phyloP scores from a whole-genome alignment of 129 eudicot genomes.

The Flaveria bidentis region DNA sequence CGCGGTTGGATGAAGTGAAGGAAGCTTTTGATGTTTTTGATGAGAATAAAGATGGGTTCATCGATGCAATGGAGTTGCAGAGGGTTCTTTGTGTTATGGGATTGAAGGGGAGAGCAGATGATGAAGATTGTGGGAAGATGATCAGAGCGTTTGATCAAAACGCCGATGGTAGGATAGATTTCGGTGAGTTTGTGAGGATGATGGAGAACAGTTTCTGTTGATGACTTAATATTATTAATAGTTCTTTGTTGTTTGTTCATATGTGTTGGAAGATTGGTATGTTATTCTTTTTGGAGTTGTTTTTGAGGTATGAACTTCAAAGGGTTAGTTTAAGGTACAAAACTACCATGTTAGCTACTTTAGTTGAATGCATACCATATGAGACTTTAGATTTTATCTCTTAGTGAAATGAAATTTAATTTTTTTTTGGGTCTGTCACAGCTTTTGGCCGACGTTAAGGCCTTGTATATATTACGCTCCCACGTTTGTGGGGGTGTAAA shows the following conservation, averaged over 20 bases:
- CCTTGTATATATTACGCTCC: no score
- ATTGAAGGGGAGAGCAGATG: constrained; percentile 40
- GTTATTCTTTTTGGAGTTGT: background rate
- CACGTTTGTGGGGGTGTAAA: no score
- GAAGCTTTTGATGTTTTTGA: constrained; percentile 88
- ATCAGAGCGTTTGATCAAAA: constrained; percentile 64
- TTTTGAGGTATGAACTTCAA: background rate
- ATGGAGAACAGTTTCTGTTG: constrained; percentile 51
- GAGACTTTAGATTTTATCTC: no score
- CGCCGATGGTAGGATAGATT: constrained; percentile 60
- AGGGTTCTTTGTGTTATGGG: constrained; percentile 65
- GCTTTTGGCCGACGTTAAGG: no score
- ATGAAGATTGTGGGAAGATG: constrained; percentile 67
- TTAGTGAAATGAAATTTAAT: no score
- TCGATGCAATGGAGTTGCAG: constrained; percentile 74
- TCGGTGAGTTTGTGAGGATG: constrained; percentile 57
- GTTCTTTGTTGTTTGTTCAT: no score
- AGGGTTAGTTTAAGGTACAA: background rate
- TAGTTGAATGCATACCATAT: no score
- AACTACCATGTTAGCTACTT: no score
- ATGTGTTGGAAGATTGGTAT: background rate
- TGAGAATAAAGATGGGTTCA: constrained; percentile 70
- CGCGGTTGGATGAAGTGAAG: constrained; percentile 59
- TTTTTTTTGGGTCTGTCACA: no score
- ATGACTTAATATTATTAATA: background rate